Percentiles rank a stretch among this genome's conserved stretches.
These are phyloP conservation scores for Guyanaporus albipodus DNA, from an alignment of 768 basidiomycete species.

Conservation along the genomic window DNA sequence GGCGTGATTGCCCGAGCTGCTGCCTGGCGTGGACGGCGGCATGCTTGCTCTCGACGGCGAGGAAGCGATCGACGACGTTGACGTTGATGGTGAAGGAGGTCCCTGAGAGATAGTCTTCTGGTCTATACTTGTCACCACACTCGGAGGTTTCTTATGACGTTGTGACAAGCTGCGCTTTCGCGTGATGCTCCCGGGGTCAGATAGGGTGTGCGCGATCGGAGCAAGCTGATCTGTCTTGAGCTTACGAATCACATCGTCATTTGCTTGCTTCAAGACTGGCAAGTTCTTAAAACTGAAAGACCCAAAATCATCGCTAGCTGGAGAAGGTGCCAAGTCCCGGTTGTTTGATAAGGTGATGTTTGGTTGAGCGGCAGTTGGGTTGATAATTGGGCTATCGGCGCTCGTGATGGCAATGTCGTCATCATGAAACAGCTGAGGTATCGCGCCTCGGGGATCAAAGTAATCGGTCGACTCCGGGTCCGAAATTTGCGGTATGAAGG, in stretches of 20 bases:
- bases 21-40: conserved; percentile 69
- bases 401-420: conserved; percentile 66
- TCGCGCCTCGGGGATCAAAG: conserved; percentile 94
- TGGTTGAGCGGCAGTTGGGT: conserved; percentile 16
- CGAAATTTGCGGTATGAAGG: conserved; percentile 91
- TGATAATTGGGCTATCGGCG: conserved; percentile 40
- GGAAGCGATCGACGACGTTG: conserved; percentile 87
- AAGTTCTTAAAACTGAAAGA: conserved; percentile 98
- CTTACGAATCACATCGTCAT: conserved; percentile 97
- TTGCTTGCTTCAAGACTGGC: conserved; percentile 93
- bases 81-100: conserved; percentile 89
- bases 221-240: conserved; percentile 87
- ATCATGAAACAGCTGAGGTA: conserved; percentile 87
- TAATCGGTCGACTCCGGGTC: conserved; percentile 99
- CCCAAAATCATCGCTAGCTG: conserved; percentile 87
- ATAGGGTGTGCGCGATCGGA: conserved; percentile 69
- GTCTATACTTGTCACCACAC: conserved; percentile 68
- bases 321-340: conserved; percentile 43
- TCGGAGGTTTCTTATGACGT: conserved; percentile 74
- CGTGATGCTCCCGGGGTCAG: conserved; percentile 52
- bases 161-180: conserved; percentile 82
- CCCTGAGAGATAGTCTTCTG: conserved; percentile 60
- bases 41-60: conserved; percentile 77
- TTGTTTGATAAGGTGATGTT: conserved; percentile 32
- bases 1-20: conserved; percentile 49